Conservation (phyloP, 768 basidiomycete species). For the Boletus patriciae region DNA sequence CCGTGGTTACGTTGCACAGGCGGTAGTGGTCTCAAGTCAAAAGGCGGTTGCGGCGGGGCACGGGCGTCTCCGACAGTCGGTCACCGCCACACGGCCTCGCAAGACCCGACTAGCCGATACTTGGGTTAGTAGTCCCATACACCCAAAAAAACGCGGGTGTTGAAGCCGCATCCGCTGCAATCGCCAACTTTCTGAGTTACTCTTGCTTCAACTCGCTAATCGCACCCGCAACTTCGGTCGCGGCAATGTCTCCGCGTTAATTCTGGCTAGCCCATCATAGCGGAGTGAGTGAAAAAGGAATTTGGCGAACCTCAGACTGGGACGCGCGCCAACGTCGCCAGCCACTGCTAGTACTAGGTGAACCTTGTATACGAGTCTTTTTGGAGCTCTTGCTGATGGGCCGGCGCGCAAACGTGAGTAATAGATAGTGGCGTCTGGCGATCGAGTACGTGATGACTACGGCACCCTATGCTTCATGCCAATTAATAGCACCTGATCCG, state of each 20-base stretch:
- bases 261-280: constrained; percentile 29
- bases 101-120: no score
- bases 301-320: neutral
- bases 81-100: constrained; percentile 5
- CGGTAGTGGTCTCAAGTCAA: constrained; percentile 4
- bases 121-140: no score
- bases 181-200: constrained; percentile 1
- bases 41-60: neutral
- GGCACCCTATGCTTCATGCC: constrained; percentile 67
- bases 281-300: neutral
- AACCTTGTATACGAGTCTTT: constrained; percentile 62
- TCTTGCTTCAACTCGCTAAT: constrained; percentile 6
- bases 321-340: constrained; percentile 52
- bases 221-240: constrained; percentile 59
- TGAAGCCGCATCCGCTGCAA: constrained; percentile 4
- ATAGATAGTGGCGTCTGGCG: neutral
- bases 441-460: constrained; percentile 58
- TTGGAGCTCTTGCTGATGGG: constrained; percentile 60
- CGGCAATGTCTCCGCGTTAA: constrained; percentile 51
- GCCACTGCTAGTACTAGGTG: no score
- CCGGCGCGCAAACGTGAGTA: no score
- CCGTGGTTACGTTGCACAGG: constrained; percentile 10
- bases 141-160: neutral
- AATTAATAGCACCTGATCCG: constrained; percentile 62
- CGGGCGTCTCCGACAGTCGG: neutral